These are phyloP conservation scores for Pseudodiploospora longispora DNA, from an alignment of 2,329 filamentous ascomycete species.

Conservation along the genomic window DNA sequence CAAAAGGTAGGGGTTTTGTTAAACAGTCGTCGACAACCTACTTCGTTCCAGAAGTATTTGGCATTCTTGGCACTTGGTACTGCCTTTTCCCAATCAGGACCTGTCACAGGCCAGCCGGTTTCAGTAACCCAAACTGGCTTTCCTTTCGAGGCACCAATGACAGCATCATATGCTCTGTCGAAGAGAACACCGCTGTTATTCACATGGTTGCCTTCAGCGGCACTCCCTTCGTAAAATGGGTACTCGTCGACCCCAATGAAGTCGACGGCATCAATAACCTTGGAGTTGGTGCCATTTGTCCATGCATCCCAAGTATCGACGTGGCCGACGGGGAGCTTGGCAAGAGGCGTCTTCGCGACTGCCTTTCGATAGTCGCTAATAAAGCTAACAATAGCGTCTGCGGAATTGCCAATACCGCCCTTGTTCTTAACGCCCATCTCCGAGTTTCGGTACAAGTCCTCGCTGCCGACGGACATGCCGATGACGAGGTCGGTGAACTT, in stretches of 20 bases:
- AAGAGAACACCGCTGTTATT: constrained; percentile 48
- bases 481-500: constrained; percentile 50
- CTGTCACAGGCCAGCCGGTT: constrained; percentile 56
- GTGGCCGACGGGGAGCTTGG: constrained; percentile 50
- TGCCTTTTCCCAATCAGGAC: constrained; percentile 45
- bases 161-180: constrained; percentile 37
- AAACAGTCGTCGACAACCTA: constrained; percentile 53
- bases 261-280: constrained; percentile 54
- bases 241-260: constrained; percentile 59
- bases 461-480: constrained; percentile 57
- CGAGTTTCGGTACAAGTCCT: constrained; percentile 58
- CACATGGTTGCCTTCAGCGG: constrained; percentile 46
- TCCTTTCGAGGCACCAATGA: constrained; percentile 36
- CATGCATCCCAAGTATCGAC: constrained; percentile 62
- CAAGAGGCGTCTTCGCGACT: constrained; percentile 38
- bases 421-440: constrained; percentile 56
- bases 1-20: constrained; percentile 49
- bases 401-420: constrained; percentile 51
- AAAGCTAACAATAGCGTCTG: constrained; percentile 53
- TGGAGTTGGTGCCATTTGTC: constrained; percentile 50
- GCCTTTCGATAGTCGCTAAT: constrained; percentile 56
- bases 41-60: constrained; percentile 53
- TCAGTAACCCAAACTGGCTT: constrained; percentile 56
- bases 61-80: constrained; percentile 49
- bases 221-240: constrained; percentile 60